These are phyloP conservation scores for Leccinum barrowsii DNA, from an alignment of 768 basidiomycete genomes.

Conservation along the genomic window DNA sequence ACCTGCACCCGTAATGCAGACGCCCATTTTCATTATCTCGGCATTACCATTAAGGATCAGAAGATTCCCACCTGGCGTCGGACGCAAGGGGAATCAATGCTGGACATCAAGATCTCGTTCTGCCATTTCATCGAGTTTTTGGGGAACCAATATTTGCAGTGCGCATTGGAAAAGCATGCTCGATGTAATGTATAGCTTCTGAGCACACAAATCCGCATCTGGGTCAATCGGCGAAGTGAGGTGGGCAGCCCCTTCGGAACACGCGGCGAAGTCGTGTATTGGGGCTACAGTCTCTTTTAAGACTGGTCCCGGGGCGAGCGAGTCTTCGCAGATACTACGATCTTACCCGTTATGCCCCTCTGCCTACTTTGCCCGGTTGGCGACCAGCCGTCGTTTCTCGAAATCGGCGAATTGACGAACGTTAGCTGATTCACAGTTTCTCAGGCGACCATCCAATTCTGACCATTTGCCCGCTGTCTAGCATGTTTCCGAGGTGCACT, in stretches of 20 bases:
- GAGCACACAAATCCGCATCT: slow-evolving; percentile 21
- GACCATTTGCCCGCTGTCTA: slow-evolving; percentile 6
- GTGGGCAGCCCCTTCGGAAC: slow-evolving; percentile 26
- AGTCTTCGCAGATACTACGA: slow-evolving; percentile 13
- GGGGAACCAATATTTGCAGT: slow-evolving; percentile 8
- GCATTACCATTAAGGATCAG: slow-evolving; percentile 14
- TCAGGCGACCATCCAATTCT: background rate
- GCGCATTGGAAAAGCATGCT: slow-evolving; percentile 26
- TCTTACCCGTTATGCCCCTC: slow-evolving; percentile 21
- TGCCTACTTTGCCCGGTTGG: slow-evolving; percentile 24
- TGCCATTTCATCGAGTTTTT: slow-evolving; percentile 1
- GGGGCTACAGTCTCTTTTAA: slow-evolving; percentile 32
- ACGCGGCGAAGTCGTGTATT: slow-evolving; percentile 32
- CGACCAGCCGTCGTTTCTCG: slow-evolving; percentile 22
- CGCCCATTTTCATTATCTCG: slow-evolving; percentile 16
- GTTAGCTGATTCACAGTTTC: slow-evolving; percentile 8
- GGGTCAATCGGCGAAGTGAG: slow-evolving; percentile 21
- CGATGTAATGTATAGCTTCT: slow-evolving; percentile 16
- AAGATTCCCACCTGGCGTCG: slow-evolving; percentile 21
- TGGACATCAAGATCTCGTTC: slow-evolving; percentile 1
- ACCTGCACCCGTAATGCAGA: background rate
- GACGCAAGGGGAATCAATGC: background rate
- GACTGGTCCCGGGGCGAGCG: slow-evolving; percentile 15
- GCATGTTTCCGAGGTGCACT: slow-evolving; percentile 23
- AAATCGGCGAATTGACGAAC: slow-evolving; percentile 14